Conservation (phyloP, 805 yeast genomes). For the Pichia paraexigua region DNA sequence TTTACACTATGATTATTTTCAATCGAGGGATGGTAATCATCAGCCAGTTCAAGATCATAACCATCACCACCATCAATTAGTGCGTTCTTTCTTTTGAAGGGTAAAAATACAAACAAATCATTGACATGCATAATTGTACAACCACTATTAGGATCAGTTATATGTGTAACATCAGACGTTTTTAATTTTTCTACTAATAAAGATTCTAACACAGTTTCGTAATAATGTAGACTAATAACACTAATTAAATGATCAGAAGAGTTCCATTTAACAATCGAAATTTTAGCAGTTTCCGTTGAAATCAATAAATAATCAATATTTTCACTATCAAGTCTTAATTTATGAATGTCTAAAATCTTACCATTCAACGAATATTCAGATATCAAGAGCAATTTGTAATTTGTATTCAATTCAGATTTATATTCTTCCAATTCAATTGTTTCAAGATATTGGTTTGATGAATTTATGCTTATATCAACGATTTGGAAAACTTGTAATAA, state of each 20-base stretch:
- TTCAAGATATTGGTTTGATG: slow-evolving; percentile 1
- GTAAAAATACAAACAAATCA: slow-evolving; percentile 65
- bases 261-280: slow-evolving; percentile 73
- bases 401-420: slow-evolving; percentile 13
- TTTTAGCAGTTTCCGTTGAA: slow-evolving; percentile 66
- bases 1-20: slow-evolving; percentile 2
- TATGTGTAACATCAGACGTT: slow-evolving; percentile 35
- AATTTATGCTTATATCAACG: slow-evolving; percentile 15
- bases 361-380: slow-evolving; percentile 73
- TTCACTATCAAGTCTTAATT: slow-evolving; percentile 42
- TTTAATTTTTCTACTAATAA: slow-evolving; percentile 35
- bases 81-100: slow-evolving; percentile 41
- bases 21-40: slow-evolving; percentile 13
- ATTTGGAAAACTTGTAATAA: slow-evolving; percentile 55
- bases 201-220: slow-evolving; percentile 59
- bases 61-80: slow-evolving; percentile 16
- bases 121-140: slow-evolving; percentile 54
- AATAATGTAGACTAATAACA: slow-evolving; percentile 78
- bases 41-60: slow-evolving; percentile 16
- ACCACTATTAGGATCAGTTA: slow-evolving; percentile 53
- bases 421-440: slow-evolving; percentile 14
- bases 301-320: slow-evolving; percentile 52
- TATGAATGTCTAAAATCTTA: slow-evolving; percentile 47
- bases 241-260: slow-evolving; percentile 40
- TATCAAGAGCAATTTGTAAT: slow-evolving; percentile 33